Percentiles rank a stretch among this genome's conserved stretches.
Evolutionary conservation across 768 basidiomycete genomes (phyloP).

Genomic region (Lanmaoa pseudosensibilis): DNA sequence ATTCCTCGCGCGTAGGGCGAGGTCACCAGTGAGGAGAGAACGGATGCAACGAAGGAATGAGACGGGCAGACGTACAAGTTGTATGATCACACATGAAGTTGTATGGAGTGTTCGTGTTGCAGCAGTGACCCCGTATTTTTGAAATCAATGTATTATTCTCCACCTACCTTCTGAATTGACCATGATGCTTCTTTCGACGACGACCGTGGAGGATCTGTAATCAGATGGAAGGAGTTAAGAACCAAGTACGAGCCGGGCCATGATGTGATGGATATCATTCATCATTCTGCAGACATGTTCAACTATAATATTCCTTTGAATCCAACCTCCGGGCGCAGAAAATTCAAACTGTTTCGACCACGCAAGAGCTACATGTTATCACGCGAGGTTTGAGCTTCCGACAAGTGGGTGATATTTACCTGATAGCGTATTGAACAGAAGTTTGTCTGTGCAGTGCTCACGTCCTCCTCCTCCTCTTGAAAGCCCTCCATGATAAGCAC

Average conservation of each 20-base stretch:
- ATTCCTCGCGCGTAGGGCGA: slow-evolving; percentile 1
- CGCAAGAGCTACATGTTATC: neutral
- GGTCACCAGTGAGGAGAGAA: neutral
- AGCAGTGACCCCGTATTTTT: no score
- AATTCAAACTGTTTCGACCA: no score
- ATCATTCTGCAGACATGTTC: neutral
- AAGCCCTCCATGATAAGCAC: slow-evolving; percentile 38
- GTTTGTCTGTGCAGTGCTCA: neutral
- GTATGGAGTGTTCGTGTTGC: neutral
- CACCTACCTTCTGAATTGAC: no score
- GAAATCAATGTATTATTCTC: no score
- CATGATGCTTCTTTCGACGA: neutral
- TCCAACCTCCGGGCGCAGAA: no score
- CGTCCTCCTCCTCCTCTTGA: slow-evolving; percentile 22
- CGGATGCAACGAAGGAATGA: neutral
- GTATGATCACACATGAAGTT: neutral
- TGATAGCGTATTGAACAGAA: neutral
- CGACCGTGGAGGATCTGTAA: slow-evolving; percentile 4
- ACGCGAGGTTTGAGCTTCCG: neutral
- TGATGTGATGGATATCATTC: neutral
- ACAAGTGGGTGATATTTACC: neutral
- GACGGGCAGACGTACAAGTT: neutral
- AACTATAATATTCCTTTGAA: neutral
- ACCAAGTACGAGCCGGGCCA: neutral
- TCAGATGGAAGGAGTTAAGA: neutral